Evolutionary conservation across 1,139 yeast species (phyloP), one percentile per base, ranked within the genome.

Genomic region (Debaryomyces robertsiae): DNA sequence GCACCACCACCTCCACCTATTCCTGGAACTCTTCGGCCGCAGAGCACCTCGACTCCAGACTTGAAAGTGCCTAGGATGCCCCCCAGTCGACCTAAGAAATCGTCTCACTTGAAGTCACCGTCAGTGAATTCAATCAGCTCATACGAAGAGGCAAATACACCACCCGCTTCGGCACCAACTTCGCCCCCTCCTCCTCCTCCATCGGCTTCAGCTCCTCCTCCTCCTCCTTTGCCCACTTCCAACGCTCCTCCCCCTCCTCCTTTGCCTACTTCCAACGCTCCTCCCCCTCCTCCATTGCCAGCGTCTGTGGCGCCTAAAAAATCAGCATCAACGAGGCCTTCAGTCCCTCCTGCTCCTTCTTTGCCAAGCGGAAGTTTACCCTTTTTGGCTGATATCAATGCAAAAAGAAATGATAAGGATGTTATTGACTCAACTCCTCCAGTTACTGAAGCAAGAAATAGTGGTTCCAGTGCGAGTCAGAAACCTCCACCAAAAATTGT

Each of bases 361-460:
- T 34, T 46, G 13, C 46, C 52, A 22, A 32, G 45, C 17, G 60
- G 62, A 9, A 58, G 66, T 0, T 53, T 75, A 10, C 78, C 81
- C 4, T 79, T 80, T 50, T 62, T 80, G 32, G 78, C 82, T 1
- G 78, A 79, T 43, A 79, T 80, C 32, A 77, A 78, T 49, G 72
- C 74, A 34, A 77, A 73, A 46, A 63, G 84, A 52, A 75, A 75
- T 45, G 82, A 78, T 32, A 49, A 73, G 0, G 76, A 74, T 33
- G 86, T 91, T 0, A 76, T 84, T 46, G 94, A 84, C 55, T 41
- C 52, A 7, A 38, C 31, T 11, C 39, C 48, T 17, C 23, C 32
- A 23, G 18, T 30, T 13, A 37, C 23, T 27, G 14, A 15, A n/a
- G 3, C 16, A 10, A 13, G 27, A 17, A n/a, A 9, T 13, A 16